phyloP scores from a whole-genome alignment of 2,329 filamentous ascomycete genomes.

The Exophiala aquamarina region DNA sequence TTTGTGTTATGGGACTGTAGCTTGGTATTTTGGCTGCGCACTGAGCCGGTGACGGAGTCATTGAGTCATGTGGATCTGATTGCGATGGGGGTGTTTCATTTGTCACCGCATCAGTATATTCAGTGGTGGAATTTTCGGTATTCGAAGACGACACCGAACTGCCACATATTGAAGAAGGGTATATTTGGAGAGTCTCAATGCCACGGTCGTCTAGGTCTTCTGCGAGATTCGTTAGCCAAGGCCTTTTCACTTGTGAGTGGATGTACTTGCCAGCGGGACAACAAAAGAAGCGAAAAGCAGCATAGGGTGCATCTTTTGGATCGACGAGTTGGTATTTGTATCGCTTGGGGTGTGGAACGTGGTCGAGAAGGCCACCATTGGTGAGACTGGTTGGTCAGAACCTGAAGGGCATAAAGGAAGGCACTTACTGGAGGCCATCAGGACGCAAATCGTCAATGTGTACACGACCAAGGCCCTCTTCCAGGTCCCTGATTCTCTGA shows the following conservation, averaged over 20 bases:
- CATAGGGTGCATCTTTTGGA: constrained; percentile 48
- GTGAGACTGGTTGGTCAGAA: constrained; percentile 17
- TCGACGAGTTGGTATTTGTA: constrained; percentile 53
- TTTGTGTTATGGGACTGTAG: background rate
- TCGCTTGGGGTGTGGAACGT: constrained; percentile 18
- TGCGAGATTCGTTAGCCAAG: constrained; percentile 1
- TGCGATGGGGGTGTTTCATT: background rate
- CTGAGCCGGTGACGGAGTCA: background rate
- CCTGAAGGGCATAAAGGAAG: background rate
- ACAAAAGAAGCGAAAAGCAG: constrained; percentile 38
- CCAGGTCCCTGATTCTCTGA: constrained; percentile 14
- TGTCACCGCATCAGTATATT: background rate
- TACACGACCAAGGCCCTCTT: constrained; percentile 8
- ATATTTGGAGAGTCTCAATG: background rate
- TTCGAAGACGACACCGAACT: background rate
- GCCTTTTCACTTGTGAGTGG: background rate
- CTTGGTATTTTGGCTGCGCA: too few relatives aligned
- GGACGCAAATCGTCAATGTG: constrained; percentile 1
- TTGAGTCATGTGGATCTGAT: background rate
- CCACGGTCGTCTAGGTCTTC: background rate
- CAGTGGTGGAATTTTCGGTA: too few relatives aligned
- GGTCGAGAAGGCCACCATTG: constrained; percentile 25
- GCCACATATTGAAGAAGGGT: background rate
- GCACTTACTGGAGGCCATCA: constrained; percentile 17
- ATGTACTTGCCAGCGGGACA: constrained; percentile 17